phyloP scores from a whole-genome alignment of 768 basidiomycete species.

The Dioszegia hungarica region DNA sequence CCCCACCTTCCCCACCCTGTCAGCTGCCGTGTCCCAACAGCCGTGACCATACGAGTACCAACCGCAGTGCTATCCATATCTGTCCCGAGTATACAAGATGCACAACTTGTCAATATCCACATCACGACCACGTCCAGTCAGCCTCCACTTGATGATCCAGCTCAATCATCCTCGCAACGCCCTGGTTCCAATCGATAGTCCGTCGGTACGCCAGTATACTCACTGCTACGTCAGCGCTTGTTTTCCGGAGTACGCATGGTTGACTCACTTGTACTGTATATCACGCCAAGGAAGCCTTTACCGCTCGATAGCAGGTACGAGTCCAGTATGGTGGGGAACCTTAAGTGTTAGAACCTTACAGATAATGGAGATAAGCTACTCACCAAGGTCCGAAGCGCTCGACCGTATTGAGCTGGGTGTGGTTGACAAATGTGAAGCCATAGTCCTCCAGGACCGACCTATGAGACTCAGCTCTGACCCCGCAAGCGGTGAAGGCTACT shows the following conservation, averaged over 20 bases:
- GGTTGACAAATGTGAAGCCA: slow-evolving; percentile 16
- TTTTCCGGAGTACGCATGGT: too few species aligned
- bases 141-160: slow-evolving; percentile 8
- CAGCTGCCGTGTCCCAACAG: too few species aligned
- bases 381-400: slow-evolving; percentile 15
- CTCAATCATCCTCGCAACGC: slow-evolving; percentile 12
- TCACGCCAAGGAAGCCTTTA: slow-evolving; percentile 12
- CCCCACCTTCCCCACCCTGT: too few species aligned
- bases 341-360: not conserved
- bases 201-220: slow-evolving; percentile 10
- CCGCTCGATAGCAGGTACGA: slow-evolving; percentile 6
- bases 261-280: slow-evolving; percentile 15
- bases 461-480: slow-evolving; percentile 1
- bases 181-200: slow-evolving; percentile 15
- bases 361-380: not conserved
- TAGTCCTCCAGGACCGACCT: slow-evolving; percentile 8
- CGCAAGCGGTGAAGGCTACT: not conserved
- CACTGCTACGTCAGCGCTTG: slow-evolving; percentile 1
- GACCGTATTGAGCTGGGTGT: slow-evolving; percentile 3
- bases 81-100: too few species aligned
- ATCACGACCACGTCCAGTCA: slow-evolving; percentile 14
- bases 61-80: too few species aligned
- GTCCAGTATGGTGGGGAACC: slow-evolving; percentile 15
- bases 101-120: not conserved
- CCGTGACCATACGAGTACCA: too few species aligned